phyloP scores from a whole-genome alignment of 768 basidiomycete species.

The Punctularia strigosozonata region DNA sequence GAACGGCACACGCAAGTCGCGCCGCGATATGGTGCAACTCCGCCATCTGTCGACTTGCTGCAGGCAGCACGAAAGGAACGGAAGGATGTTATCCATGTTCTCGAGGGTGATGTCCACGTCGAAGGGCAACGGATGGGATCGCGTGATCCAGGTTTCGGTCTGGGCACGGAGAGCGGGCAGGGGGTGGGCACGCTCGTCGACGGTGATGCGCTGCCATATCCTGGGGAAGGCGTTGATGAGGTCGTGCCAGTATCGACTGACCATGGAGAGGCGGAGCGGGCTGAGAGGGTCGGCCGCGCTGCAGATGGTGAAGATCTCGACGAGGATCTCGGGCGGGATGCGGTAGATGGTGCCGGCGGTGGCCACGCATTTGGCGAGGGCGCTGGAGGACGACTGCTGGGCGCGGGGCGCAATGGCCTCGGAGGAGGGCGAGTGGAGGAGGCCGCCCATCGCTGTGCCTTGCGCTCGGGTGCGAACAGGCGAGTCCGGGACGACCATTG shows the following conservation, averaged over 20 bases:
- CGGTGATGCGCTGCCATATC: slow-evolving; percentile 46
- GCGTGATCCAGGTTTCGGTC: slow-evolving; percentile 40
- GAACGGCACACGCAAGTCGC: slow-evolving; percentile 20
- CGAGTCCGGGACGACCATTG: too few relatives aligned
- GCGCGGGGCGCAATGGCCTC: too few relatives aligned
- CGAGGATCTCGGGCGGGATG: slow-evolving; percentile 51
- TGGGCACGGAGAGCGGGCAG: slow-evolving; percentile 30
- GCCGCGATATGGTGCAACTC: slow-evolving; percentile 28
- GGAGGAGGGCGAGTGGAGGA: too few relatives aligned
- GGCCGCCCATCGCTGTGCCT: too few relatives aligned
- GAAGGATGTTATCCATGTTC: slow-evolving; percentile 40
- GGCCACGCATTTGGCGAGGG: too few relatives aligned
- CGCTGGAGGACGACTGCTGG: too few relatives aligned
- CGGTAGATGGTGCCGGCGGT: slow-evolving; percentile 16
- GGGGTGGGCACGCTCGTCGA: slow-evolving; percentile 30
- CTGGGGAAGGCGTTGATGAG: slow-evolving; percentile 41
- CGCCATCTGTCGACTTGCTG: slow-evolving; percentile 47
- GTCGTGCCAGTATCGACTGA: slow-evolving; percentile 49
- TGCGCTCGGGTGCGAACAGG: too few relatives aligned
- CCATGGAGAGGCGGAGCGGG: slow-evolving; percentile 36
- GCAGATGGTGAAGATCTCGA: slow-evolving; percentile 42
- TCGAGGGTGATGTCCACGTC: slow-evolving; percentile 38
- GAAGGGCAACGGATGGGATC: slow-evolving; percentile 42
- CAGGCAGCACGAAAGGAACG: slow-evolving; percentile 54
- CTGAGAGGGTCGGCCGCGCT: slow-evolving; percentile 32